phyloP scores from a whole-genome alignment of 139 green algal species.

The Chlorella sp. region DNA sequence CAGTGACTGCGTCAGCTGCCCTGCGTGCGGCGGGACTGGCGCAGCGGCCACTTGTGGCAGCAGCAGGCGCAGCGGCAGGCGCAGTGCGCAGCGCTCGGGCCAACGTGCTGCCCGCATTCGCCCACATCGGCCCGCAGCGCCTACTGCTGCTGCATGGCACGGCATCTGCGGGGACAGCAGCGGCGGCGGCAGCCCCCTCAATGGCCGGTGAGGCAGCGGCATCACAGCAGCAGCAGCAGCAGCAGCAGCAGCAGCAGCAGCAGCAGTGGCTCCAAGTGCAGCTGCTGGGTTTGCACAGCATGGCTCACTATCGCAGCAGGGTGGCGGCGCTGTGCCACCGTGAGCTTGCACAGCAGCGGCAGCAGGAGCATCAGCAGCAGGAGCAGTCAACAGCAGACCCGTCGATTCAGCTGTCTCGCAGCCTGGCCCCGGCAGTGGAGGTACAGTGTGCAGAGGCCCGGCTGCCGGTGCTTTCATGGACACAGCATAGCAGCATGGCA shows the following conservation, averaged over 20 bases:
- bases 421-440: slow-evolving; percentile 1
- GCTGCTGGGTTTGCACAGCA: slow-evolving; percentile 28
- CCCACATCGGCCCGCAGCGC: slow-evolving; percentile 2
- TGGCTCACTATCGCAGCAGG: slow-evolving; percentile 13
- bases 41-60: not conserved
- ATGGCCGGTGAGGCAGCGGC: too few relatives aligned
- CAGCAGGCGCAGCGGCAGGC: not conserved
- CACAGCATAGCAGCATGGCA: not conserved
- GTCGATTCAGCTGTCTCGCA: not conserved
- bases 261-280: not conserved
- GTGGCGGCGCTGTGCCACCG: not conserved
- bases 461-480: slow-evolving; percentile 2
- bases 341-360: not conserved
- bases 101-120: slow-evolving; percentile 5
- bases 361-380: not conserved
- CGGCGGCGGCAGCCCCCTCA: not conserved
- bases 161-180: not conserved
- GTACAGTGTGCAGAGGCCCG: not conserved
- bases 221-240: not conserved
- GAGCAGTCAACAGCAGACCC: too few relatives aligned
- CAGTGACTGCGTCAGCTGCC: not conserved
- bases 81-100: slow-evolving; percentile 4
- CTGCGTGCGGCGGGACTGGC: not conserved
- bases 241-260: not conserved
- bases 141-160: slow-evolving; percentile 1